These are phyloP conservation scores for Hirsutella minnesotensis DNA, from an alignment of 2,329 filamentous ascomycete genomes.

Conservation along the genomic window DNA sequence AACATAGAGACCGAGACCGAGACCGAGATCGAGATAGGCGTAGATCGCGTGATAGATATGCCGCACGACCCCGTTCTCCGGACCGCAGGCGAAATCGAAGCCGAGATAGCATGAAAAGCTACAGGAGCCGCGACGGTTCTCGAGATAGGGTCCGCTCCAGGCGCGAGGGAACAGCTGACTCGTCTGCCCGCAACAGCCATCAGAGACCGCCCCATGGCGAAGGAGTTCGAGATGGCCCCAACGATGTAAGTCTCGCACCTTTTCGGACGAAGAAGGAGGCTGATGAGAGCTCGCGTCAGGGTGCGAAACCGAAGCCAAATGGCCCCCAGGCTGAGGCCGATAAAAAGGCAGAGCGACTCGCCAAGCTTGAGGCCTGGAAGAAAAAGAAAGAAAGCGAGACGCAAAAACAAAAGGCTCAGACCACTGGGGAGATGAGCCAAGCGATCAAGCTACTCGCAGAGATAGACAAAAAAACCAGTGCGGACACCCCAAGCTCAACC, in stretches of 20 bases:
- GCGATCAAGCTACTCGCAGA: conserved; percentile 57
- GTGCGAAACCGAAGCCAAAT: conserved; percentile 34
- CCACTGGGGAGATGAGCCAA: conserved; percentile 44
- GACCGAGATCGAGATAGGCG: conserved; percentile 42
- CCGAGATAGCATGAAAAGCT: conserved; percentile 52
- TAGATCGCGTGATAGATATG: conserved; percentile 49
- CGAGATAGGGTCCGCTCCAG: conserved; percentile 52
- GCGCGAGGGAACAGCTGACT: conserved; percentile 62
- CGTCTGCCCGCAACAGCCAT: conserved; percentile 48
- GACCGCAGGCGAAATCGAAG: conserved; percentile 48
- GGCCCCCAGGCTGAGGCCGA: conserved; percentile 53
- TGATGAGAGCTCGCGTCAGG: conserved; percentile 26
- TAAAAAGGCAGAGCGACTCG: conserved; percentile 65
- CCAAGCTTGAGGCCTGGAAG: conserved; percentile 84
- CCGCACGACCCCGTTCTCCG: conserved; percentile 46
- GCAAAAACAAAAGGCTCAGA: conserved; percentile 51
- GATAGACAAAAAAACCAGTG: conserved; percentile 58
- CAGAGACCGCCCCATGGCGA: conserved; percentile 39
- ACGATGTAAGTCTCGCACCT: conserved; percentile 39
- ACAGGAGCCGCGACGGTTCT: conserved; percentile 64
- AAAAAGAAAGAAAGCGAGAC: conserved; percentile 72
- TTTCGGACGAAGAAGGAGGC: neutral
- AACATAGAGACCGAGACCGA: conserved; percentile 18
- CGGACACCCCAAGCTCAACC: conserved; percentile 26
- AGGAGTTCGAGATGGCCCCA: conserved; percentile 33